Base-by-base conservation (phyloP, 2,329 filamentous ascomycete species). In the Leptographium lundbergii region DNA sequence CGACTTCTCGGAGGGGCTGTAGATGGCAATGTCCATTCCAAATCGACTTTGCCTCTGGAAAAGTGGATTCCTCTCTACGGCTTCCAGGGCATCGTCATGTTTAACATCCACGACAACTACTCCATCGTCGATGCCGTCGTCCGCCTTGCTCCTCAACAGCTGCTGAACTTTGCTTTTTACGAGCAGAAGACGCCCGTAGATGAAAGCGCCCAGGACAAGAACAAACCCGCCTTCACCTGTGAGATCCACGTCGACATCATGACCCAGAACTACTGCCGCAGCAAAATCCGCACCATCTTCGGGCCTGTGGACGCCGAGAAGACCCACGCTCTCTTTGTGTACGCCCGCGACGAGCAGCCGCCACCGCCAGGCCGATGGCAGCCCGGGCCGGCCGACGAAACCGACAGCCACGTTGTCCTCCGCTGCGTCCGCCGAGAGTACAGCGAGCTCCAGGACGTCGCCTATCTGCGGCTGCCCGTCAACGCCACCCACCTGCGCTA, bases 51-150 rank as follows among this genome's bases (percentile, higher is more conserved):
- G 24, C 24, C 19, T 17, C 52, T 27, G 3, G 47, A 56, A n/a
- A 60, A 60, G 22, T 48, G 36, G 48, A 27, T 60, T 22, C 39
- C n/a, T 4, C 36, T 63, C 17, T 59, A 57, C 39, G 61, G 61
- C 39, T 60, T 48, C 57, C 61, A 63, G 52, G 61, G 61, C 29
- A 29, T 45, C 7, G 61, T 61, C n/a, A n/a, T 42, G 25, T 61
- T 63, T 32, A 32, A 63, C 53, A 48, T 61, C 19, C 14, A 54
- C 39, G 47, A 59, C 39, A 13, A 1, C 14, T 3, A 29, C 11
- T 58, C 61, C 17, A 56, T 61, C 6, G 9, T 39, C 6, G 61
- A 63, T n/a, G 60, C 61, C 14, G 55, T 63, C 2, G 48, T 50
- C n/a, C 58, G 60, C 2, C 58, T 63, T 25, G 39, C 56, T 4